phyloP scores from a whole-genome alignment of 2,329 filamentous ascomycete species.

The Fusarium tupiense region DNA sequence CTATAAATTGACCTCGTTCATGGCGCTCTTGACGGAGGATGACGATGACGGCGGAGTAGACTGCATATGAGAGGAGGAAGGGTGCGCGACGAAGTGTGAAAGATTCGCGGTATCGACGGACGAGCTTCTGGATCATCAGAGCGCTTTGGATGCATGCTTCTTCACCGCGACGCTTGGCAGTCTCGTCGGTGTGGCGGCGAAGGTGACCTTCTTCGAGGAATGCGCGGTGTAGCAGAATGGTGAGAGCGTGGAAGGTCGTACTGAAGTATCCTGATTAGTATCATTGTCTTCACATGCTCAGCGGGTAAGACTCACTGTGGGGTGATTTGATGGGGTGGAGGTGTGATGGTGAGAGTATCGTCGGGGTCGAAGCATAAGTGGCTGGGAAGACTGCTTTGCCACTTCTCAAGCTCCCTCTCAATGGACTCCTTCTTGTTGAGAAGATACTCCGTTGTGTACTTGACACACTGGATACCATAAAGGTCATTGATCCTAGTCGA shows the following conservation, averaged over 20 bases:
- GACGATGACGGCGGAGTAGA: constrained; percentile 50
- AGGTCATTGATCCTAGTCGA: constrained; percentile 43
- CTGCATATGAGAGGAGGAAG: constrained; percentile 54
- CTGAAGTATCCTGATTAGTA: constrained; percentile 23
- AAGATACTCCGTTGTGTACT: constrained; percentile 41
- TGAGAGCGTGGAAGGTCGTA: constrained; percentile 53
- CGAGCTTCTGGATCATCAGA: constrained; percentile 50
- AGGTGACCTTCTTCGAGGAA: constrained; percentile 51
- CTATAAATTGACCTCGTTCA: constrained; percentile 44
- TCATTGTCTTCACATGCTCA: neutral
- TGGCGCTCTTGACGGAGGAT: constrained; percentile 46
- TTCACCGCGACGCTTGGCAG: constrained; percentile 40
- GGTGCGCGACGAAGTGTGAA: constrained; percentile 53
- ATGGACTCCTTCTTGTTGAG: constrained; percentile 41
- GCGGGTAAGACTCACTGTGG: constrained; percentile 38
- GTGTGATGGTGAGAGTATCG: constrained; percentile 39
- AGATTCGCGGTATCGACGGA: constrained; percentile 49
- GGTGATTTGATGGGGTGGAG: constrained; percentile 45
- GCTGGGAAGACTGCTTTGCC: constrained; percentile 38
- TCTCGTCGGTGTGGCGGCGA: constrained; percentile 41
- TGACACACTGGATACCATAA: constrained; percentile 43
- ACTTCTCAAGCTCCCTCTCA: constrained; percentile 42
- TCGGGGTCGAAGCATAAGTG: constrained; percentile 44
- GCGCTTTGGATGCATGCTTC: constrained; percentile 47
- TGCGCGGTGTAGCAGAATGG: constrained; percentile 56